Evolutionary conservation across 2,329 filamentous ascomycete species (phyloP).

Genomic region (Talaromyces rugulosus): DNA sequence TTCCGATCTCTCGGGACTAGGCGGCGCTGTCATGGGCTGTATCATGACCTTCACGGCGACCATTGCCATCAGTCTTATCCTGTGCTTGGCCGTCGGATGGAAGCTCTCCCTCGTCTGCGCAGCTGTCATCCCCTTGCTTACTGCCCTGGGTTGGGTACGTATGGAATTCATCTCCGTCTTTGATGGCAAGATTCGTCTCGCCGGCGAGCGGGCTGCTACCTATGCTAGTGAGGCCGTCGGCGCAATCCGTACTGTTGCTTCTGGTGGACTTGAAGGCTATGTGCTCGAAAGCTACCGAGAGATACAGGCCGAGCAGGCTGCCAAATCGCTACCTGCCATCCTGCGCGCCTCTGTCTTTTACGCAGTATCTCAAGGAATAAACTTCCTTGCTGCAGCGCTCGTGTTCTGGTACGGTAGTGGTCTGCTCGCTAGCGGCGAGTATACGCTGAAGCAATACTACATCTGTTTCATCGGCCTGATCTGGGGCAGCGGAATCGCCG

Average conservation of each 20-base stretch:
- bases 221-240: constrained; percentile 61
- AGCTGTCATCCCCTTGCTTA: constrained; percentile 69
- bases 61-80: constrained; percentile 65
- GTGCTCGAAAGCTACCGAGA: constrained; percentile 52
- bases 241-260: constrained; percentile 25
- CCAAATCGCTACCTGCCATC: constrained; percentile 67
- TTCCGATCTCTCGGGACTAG: not conserved
- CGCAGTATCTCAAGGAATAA: constrained; percentile 75
- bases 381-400: constrained; percentile 78
- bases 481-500: constrained; percentile 88
- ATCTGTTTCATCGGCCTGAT: constrained; percentile 83
- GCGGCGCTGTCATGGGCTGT: constrained; percentile 59
- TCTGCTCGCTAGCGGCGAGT: constrained; percentile 66
- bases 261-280: constrained; percentile 81
- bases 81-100: constrained; percentile 77
- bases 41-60: constrained; percentile 77
- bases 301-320: constrained; percentile 75
- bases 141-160: constrained; percentile 55
- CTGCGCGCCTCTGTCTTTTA: constrained; percentile 75
- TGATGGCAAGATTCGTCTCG: not conserved
- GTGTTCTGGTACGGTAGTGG: constrained; percentile 91
- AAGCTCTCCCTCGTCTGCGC: constrained; percentile 82
- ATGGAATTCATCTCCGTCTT: not conserved
- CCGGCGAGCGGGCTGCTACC: not conserved
- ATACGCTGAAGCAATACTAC: constrained; percentile 83